These are phyloP conservation scores for Pichia thaimueangensis DNA, from an alignment of 805 yeast species.

Conservation along the genomic window DNA sequence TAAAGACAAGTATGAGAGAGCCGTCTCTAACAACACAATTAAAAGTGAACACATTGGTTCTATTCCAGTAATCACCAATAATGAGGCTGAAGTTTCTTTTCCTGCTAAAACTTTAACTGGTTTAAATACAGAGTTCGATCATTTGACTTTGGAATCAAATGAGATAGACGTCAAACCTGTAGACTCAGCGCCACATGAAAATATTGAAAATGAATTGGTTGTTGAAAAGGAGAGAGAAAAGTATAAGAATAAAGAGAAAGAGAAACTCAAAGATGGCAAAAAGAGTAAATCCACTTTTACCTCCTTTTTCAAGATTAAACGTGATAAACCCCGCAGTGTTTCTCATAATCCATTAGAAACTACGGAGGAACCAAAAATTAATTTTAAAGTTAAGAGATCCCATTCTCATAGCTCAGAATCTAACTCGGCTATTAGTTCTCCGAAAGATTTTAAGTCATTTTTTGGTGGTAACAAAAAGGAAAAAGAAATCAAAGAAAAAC, in stretches of 20 bases:
- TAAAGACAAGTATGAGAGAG: too few relatives aligned
- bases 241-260: neutral
- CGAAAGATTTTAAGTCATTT: slow-evolving; percentile 14
- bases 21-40: too few relatives aligned
- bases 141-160: too few relatives aligned
- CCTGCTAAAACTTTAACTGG: neutral
- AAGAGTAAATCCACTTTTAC: slow-evolving; percentile 15
- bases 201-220: neutral
- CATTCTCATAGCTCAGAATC: slow-evolving; percentile 9
- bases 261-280: slow-evolving; percentile 10
- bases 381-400: slow-evolving; percentile 7
- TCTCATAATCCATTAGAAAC: neutral
- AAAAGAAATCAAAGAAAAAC: slow-evolving; percentile 2
- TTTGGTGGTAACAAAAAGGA: slow-evolving; percentile 13
- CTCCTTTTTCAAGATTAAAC: slow-evolving; percentile 15
- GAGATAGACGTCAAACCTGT: neutral
- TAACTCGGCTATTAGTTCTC: slow-evolving; percentile 5
- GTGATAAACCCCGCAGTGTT: slow-evolving; percentile 12
- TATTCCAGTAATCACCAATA: too few relatives aligned
- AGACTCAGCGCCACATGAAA: too few relatives aligned
- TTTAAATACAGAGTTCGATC: neutral
- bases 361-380: slow-evolving; percentile 2
- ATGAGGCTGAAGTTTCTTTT: neutral
- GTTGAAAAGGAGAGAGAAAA: neutral
- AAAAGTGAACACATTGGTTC: too few relatives aligned